Evolutionary conservation across 441 rosid genomes (phyloP), one percentile per base, ranked within the genome.

Genomic region (Arabidopsis lyrata): DNA sequence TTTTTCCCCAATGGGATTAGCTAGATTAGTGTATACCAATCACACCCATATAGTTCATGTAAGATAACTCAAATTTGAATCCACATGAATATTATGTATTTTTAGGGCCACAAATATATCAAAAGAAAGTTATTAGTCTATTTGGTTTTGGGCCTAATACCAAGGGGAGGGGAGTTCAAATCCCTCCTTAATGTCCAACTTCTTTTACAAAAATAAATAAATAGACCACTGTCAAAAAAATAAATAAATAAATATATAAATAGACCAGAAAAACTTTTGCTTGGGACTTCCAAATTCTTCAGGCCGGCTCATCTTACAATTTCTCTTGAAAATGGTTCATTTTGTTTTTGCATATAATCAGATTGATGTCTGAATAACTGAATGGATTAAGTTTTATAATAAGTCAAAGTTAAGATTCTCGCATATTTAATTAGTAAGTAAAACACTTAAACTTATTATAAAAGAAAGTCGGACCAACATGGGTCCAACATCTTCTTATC

Each of bases 401-500:
- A 71, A 29, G 69, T 63, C 34, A 4, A 50, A 13, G 31, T 35
- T 45, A 35, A 34, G 38, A 34, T 39, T 29, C 6, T 47, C 24
- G 18, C 16, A 18, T 39, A 45, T 45, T 48, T 53, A 58, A 5
- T 57, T 20, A 42, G 20, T 20, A 16, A 34, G 31, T 35, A 35
- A 56, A 45, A 56, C 66, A 56, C 58, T 64, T 54, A 56, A 47
- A 65, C 8, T 8, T 16, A 16, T 27, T 54, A 16, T 22, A n/a
- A 57, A 32, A 49, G 45, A 66, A 66, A 49, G 54, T 50, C 27
- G 32, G 49, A 42, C 47, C 68, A 42, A 74, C 78, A 60, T 67
- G 78, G 66, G 63, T 61, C 69, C 69, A 75, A 75, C 57, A 75
- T 52, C 68, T 52, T 66, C 38, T 59, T 42, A 52, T 31, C 56